Percentiles rank a stretch among this genome's conserved stretches.
Evolutionary conservation across 2,329 filamentous ascomycete genomes (phyloP).

Genomic region (Alternaria conjuncta): DNA sequence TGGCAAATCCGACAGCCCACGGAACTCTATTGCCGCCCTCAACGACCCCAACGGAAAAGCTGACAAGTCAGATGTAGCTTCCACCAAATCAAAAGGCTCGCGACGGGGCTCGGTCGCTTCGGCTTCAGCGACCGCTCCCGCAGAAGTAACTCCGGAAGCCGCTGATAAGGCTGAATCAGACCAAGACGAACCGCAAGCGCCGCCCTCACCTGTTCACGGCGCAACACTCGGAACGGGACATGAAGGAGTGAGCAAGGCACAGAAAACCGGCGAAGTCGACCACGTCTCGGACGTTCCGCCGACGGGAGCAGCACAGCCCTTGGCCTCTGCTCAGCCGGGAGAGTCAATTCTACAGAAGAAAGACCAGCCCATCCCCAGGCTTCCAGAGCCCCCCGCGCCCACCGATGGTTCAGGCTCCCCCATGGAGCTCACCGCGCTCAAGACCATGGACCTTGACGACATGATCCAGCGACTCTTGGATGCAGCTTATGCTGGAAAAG

Average conservation of each 20-base stretch:
- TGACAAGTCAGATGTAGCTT: slow-evolving; percentile 76
- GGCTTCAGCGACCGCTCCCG: slow-evolving; percentile 38
- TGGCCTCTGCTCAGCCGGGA: slow-evolving; percentile 71
- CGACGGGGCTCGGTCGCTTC: slow-evolving; percentile 46
- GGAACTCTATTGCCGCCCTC: slow-evolving; percentile 69
- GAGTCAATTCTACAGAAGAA: slow-evolving; percentile 90
- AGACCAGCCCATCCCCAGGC: slow-evolving; percentile 71
- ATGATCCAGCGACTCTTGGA: slow-evolving; percentile 95
- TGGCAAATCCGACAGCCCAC: slow-evolving; percentile 78
- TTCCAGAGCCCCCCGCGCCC: slow-evolving; percentile 56
- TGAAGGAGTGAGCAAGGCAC: slow-evolving; percentile 79
- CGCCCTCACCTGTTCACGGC: slow-evolving; percentile 87
- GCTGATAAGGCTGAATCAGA: slow-evolving; percentile 43
- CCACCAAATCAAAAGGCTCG: slow-evolving; percentile 67
- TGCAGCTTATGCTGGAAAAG: slow-evolving; percentile 93
- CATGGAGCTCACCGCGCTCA: slow-evolving; percentile 88
- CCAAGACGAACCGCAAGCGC: slow-evolving; percentile 55
- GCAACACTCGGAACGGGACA: slow-evolving; percentile 74
- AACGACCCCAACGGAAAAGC: slow-evolving; percentile 59
- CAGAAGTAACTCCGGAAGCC: slow-evolving; percentile 49
- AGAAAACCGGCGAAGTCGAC: slow-evolving; percentile 89
- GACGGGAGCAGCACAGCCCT: slow-evolving; percentile 64
- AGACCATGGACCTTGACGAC: slow-evolving; percentile 92
- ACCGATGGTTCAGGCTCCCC: slow-evolving; percentile 61
- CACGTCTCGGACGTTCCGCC: slow-evolving; percentile 91